Percentiles rank a stretch among this genome's conserved stretches.
Conservation (phyloP, 805 yeast species). For the Ogataea methanolica region DNA sequence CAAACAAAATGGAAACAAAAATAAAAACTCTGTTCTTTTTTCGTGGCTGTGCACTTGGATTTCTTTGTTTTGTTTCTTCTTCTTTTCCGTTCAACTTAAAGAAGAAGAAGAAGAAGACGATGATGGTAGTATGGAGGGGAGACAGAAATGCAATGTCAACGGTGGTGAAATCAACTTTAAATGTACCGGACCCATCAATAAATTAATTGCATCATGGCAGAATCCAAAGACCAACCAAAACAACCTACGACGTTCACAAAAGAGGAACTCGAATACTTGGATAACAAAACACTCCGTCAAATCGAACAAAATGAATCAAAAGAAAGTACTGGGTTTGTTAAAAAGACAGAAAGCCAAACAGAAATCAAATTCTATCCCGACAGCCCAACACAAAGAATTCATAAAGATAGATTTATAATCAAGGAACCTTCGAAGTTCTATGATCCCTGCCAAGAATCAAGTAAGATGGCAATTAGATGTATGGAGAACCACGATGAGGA, state of each 20-base stretch:
- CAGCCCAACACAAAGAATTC: conserved; percentile 68
- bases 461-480: conserved; percentile 83
- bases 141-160: too few species aligned
- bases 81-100: too few species aligned
- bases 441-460: conserved; percentile 89
- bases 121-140: too few species aligned
- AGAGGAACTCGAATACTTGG: conserved; percentile 18
- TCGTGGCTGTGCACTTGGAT: neutral
- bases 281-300: conserved; percentile 25
- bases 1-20: neutral
- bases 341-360: conserved; percentile 39
- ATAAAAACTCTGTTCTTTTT: neutral
- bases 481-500: conserved; percentile 73
- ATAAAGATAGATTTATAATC: conserved; percentile 61
- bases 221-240: neutral
- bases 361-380: conserved; percentile 79
- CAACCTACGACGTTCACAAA: conserved; percentile 3
- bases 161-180: neutral
- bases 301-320: conserved; percentile 12
- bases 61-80: too few species aligned
- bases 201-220: neutral
- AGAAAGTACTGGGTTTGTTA: conserved; percentile 46
- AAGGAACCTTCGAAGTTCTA: conserved; percentile 82
- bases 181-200: neutral
- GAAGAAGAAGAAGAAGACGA: too few species aligned